A percentile compares a stretch with the other conserved stretches of the same genome.
Conservation (phyloP, 305 asterid genomes). For the Fraxinus floribunda region DNA sequence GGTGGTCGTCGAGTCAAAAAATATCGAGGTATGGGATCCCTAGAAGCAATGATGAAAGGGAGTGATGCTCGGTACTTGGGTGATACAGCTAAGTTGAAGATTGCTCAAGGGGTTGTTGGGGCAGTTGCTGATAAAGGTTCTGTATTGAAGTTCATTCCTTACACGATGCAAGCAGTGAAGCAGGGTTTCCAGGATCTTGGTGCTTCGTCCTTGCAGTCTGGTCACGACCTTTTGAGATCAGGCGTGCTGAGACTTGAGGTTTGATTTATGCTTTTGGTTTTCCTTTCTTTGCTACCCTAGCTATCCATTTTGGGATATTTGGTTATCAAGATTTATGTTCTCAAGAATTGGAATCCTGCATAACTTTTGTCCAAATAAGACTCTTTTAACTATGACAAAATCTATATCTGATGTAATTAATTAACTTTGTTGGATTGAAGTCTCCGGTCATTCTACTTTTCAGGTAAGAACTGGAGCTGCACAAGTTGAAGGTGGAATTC, state of each 20-base stretch:
- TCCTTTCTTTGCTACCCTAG: neutral
- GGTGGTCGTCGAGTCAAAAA: slow-evolving; percentile 67
- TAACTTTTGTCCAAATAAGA: neutral
- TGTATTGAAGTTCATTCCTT: slow-evolving; percentile 73
- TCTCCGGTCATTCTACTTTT: slow-evolving; percentile 8
- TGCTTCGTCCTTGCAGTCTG: slow-evolving; percentile 82
- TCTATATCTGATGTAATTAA: neutral
- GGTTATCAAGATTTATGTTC: neutral
- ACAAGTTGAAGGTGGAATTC: slow-evolving; percentile 92
- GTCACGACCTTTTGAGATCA: slow-evolving; percentile 70
- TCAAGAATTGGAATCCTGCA: neutral
- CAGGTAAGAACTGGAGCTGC: slow-evolving; percentile 92
- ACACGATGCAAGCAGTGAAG: slow-evolving; percentile 93
- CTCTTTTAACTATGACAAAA: neutral
- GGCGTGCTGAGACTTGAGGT: slow-evolving; percentile 85
- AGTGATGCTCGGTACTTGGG: slow-evolving; percentile 95
- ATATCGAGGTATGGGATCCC: slow-evolving; percentile 96
- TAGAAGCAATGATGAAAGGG: slow-evolving; percentile 94
- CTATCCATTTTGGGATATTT: neutral
- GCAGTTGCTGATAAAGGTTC: slow-evolving; percentile 93
- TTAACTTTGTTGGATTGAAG: neutral
- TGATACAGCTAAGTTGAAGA: slow-evolving; percentile 79
- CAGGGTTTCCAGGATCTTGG: slow-evolving; percentile 99
- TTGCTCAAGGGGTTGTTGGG: slow-evolving; percentile 98
- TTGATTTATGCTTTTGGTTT: neutral